A percentile compares a stretch with the other conserved stretches of the same genome.
phyloP scores from a whole-genome alignment of 495 filamentous ascomycete genomes.

The Penicillium paxilli region DNA sequence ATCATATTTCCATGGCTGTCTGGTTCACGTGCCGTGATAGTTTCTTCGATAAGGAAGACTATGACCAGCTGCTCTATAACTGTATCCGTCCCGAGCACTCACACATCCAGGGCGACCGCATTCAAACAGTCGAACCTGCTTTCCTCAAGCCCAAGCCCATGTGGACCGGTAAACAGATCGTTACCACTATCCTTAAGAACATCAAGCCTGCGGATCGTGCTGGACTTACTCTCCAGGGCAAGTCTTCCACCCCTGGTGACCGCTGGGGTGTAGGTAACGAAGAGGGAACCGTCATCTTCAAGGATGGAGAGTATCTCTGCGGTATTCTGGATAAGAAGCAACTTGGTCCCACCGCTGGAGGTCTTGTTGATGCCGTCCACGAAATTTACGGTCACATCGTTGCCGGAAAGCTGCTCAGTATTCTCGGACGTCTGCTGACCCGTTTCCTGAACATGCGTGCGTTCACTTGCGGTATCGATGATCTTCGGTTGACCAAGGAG shows the following conservation, averaged over 20 bases:
- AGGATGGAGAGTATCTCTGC: constrained; percentile 80
- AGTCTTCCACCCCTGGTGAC: constrained; percentile 71
- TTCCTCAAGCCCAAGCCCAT: constrained; percentile 75
- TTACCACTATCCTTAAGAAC: constrained; percentile 91
- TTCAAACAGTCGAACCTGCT: constrained; percentile 76
- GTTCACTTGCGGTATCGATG: constrained; percentile 96
- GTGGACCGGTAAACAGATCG: constrained; percentile 98
- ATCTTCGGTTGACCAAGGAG: constrained; percentile 79
- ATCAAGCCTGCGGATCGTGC: constrained; percentile 73
- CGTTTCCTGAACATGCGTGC: constrained; percentile 89
- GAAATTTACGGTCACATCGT: constrained; percentile 87
- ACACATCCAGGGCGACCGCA: constrained; percentile 69
- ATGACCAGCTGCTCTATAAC: constrained; percentile 88
- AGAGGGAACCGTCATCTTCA: constrained; percentile 80
- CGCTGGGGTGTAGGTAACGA: constrained; percentile 72
- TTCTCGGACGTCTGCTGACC: constrained; percentile 86
- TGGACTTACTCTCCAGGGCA: constrained; percentile 76
- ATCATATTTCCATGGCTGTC: constrained; percentile 94
- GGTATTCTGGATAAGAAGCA: constrained; percentile 97
- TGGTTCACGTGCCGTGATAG: constrained; percentile 88
- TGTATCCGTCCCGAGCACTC: constrained; percentile 87
- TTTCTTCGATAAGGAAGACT: constrained; percentile 87
- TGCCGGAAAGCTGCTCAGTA: constrained; percentile 83
- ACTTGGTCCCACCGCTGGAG: constrained; percentile 82
- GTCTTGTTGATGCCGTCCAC: constrained; percentile 88